A percentile compares a stretch with the other conserved stretches of the same genome.
Evolutionary conservation across 805 yeast genomes (phyloP).

Genomic region (Cyberlindnera sargentensis): DNA sequence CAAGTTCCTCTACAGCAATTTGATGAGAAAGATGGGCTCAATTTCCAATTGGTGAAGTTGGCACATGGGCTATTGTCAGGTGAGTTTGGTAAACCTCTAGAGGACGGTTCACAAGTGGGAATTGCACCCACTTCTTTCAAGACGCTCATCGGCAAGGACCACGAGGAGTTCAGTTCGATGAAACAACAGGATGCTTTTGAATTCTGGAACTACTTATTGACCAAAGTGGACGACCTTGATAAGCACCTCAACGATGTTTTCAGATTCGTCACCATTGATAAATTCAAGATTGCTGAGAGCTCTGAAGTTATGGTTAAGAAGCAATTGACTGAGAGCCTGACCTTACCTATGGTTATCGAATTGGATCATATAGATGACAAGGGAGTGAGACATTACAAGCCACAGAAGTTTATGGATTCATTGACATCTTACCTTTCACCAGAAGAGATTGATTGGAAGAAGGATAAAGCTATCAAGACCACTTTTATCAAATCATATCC

Average conservation of each 20-base stretch:
- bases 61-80: slow-evolving; percentile 77
- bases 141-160: slow-evolving; percentile 65
- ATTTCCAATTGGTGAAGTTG: slow-evolving; percentile 71
- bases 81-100: slow-evolving; percentile 56
- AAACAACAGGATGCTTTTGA: slow-evolving; percentile 96
- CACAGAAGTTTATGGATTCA: slow-evolving; percentile 31
- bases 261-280: slow-evolving; percentile 58
- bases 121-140: slow-evolving; percentile 74
- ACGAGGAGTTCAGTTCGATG: slow-evolving; percentile 77
- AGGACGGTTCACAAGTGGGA: slow-evolving; percentile 55
- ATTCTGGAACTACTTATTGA: slow-evolving; percentile 63
- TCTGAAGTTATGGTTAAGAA: slow-evolving; percentile 48
- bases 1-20: slow-evolving; percentile 33
- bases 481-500: slow-evolving; percentile 60
- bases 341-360: slow-evolving; percentile 50
- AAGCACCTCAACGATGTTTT: slow-evolving; percentile 38
- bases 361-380: slow-evolving; percentile 32
- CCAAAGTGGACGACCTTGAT: slow-evolving; percentile 47
- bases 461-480: slow-evolving; percentile 14
- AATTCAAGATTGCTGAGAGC: slow-evolving; percentile 44
- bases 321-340: slow-evolving; percentile 55
- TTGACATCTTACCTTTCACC: slow-evolving; percentile 44
- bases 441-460: slow-evolving; percentile 50
- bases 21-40: slow-evolving; percentile 40
- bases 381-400: slow-evolving; percentile 39